Percentiles rank a stretch among this genome's conserved stretches.
Conservation (phyloP, 2,329 filamentous ascomycete genomes). For the Periconia sp. region DNA sequence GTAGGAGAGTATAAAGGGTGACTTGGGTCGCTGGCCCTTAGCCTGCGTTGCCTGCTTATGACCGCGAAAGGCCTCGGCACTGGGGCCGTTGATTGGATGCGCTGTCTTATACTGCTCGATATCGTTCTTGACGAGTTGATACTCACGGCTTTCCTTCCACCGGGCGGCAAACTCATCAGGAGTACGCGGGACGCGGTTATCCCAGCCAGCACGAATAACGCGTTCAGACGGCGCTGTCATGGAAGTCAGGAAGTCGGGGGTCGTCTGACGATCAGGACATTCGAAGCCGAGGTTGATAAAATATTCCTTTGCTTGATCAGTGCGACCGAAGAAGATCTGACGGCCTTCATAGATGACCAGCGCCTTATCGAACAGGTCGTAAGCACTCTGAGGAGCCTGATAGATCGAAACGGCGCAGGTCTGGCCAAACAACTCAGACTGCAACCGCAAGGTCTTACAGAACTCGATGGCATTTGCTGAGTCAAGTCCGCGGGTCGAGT, state of each 20-base stretch:
- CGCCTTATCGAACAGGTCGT: slow-evolving; percentile 42
- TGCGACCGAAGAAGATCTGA: slow-evolving; percentile 72
- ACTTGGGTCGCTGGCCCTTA: slow-evolving; percentile 54
- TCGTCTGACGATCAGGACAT: slow-evolving; percentile 60
- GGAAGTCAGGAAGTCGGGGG: slow-evolving; percentile 75
- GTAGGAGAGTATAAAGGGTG: slow-evolving; percentile 79
- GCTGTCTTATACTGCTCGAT: too few species aligned
- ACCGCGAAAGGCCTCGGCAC: slow-evolving; percentile 50
- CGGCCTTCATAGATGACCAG: slow-evolving; percentile 61
- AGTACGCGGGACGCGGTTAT: slow-evolving; percentile 48
- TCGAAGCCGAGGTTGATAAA: slow-evolving; percentile 73
- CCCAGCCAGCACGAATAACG: slow-evolving; percentile 43
- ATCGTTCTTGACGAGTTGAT: slow-evolving; percentile 46
- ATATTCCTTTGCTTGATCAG: slow-evolving; percentile 66
- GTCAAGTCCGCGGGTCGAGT: slow-evolving; percentile 33
- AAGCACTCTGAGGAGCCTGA: slow-evolving; percentile 70
- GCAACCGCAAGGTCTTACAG: slow-evolving; percentile 57
- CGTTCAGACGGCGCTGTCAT: slow-evolving; percentile 60
- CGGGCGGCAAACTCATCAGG: slow-evolving; percentile 50
- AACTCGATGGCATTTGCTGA: slow-evolving; percentile 62
- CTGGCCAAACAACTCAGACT: slow-evolving; percentile 56
- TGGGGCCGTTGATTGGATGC: slow-evolving; percentile 48
- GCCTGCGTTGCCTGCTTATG: not conserved
- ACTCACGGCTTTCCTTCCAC: slow-evolving; percentile 53
- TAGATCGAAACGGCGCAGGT: slow-evolving; percentile 58